Base-by-base conservation (phyloP, 495 filamentous ascomycete genomes). In the Daldinia grandis region DNA sequence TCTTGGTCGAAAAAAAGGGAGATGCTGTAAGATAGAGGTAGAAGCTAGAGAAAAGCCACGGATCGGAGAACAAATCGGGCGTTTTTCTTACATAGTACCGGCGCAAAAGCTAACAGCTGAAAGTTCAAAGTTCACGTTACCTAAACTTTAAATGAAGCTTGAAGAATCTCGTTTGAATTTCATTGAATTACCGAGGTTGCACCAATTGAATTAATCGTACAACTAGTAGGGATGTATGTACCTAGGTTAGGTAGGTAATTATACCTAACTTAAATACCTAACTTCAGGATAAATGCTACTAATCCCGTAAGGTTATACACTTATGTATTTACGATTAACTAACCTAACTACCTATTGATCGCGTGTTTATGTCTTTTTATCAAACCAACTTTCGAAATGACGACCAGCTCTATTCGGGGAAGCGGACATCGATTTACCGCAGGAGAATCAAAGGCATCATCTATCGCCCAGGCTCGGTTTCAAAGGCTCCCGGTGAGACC, bases 121-220 rank as follows among this genome's bases (percentile, higher is more conserved):
- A 47, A 21, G 42, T 24, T 40, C 15, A 40, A 47, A 21, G 42
- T 24, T 21, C n/a, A 47, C 7, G 9, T 21, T 47, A 47, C 42
- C 42, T 47, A 47, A 47, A 47, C 19, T 21, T 21, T 21, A 47
- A 21, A 10, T 47, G 42, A 47, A 47, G 42, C 19, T 47, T 47
- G 3, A 12, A 21, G 38, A 17, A 28, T 30, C 27, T 28, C 14
- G n/a, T n/a, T 28, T 28, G 50, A 15, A 53, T 17, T 28, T 53
- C 28, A 25, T 53, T 53, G 14, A 53, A 53, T 53, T 53, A 28
- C 50, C 50, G 50, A 53, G 50, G 50, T 30, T 53, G 14, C 14
- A 53, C 28, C 27, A 53, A 47, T 47, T 47, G 19, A 47, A 21
- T 8, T 47, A 21, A 9, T 9, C 24, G 19, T 21, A 37, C 4